These are phyloP conservation scores for Cryphonectria carpinicola DNA, from an alignment of 2,329 filamentous ascomycete genomes.

Conservation along the genomic window DNA sequence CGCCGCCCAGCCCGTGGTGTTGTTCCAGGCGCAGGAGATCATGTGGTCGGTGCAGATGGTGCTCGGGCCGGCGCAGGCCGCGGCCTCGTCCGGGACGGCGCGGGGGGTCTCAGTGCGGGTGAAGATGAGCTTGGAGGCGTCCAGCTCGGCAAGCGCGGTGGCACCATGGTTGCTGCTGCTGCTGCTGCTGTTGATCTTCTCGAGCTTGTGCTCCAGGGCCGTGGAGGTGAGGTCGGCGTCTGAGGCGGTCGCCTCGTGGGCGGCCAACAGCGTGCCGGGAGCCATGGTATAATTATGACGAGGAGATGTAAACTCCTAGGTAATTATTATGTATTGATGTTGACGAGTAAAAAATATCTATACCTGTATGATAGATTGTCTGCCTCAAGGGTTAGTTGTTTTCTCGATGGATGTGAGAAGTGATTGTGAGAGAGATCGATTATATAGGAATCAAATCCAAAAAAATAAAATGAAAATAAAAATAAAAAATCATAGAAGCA, in stretches of 20 bases:
- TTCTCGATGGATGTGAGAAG: background rate
- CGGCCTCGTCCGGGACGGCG: constrained; percentile 55
- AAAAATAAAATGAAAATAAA: background rate
- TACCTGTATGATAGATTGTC: background rate
- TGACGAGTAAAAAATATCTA: background rate
- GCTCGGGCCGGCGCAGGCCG: constrained; percentile 51
- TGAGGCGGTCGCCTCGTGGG: constrained; percentile 44
- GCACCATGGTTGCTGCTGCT: constrained; percentile 40
- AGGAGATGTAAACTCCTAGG: background rate
- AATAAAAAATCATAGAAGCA: background rate
- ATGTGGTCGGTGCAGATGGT: constrained; percentile 84
- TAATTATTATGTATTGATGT: background rate
- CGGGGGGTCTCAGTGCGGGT: constrained; percentile 55
- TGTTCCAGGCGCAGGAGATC: constrained; percentile 71
- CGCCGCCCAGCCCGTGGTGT: constrained; percentile 68
- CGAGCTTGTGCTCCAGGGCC: constrained; percentile 55
- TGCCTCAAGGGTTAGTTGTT: background rate
- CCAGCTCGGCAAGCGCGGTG: constrained; percentile 60
- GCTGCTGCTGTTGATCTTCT: constrained; percentile 33
- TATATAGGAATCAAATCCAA: background rate
- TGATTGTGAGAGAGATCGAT: background rate
- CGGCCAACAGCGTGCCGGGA: constrained; percentile 39
- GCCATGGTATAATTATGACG: constrained; percentile 32
- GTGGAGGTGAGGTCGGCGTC: constrained; percentile 57
- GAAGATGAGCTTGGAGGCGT: constrained; percentile 65